Evolutionary conservation across 129 eudicot genomes (phyloP).

Genomic region (Ambrosia artemisiifolia): DNA sequence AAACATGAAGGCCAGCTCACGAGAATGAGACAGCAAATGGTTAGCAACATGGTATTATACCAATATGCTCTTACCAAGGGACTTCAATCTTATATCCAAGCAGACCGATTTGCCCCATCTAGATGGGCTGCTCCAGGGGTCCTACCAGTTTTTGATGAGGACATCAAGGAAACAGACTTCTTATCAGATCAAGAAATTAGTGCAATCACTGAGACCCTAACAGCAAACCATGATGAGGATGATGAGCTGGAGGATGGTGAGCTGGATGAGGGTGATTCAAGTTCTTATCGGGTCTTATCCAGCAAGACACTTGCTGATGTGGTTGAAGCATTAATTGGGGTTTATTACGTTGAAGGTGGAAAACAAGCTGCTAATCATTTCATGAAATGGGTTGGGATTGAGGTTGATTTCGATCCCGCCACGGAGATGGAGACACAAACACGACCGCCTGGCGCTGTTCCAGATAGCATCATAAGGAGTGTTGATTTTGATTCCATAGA

Average conservation of each 20-base stretch:
- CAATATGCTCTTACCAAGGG: constrained; percentile 81
- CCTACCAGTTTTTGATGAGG: constrained; percentile 94
- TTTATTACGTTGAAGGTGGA: constrained; percentile 95
- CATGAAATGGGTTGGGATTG: constrained; percentile 95
- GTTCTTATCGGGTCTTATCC: constrained; percentile 90
- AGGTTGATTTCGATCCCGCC: constrained; percentile 67
- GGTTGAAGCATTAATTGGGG: constrained; percentile 93
- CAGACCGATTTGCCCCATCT: constrained; percentile 95
- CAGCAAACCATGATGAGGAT: constrained; percentile 54
- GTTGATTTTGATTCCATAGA: constrained; percentile 72
- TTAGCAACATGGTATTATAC: constrained; percentile 87
- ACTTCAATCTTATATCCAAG: constrained; percentile 93
- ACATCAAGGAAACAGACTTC: constrained; percentile 62
- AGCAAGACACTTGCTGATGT: constrained; percentile 98
- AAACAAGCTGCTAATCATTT: constrained; percentile 85
- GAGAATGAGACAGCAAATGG: constrained; percentile 98
- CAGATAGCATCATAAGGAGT: constrained; percentile 69
- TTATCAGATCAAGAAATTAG: constrained; percentile 49
- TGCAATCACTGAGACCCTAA: constrained; percentile 19
- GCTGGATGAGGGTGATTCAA: constrained; percentile 76
- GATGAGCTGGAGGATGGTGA: constrained; percentile 93
- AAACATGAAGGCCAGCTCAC: constrained; percentile 99
- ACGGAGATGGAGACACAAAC: constrained; percentile 38
- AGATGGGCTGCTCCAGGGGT: constrained; percentile 99
- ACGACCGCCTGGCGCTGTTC: constrained; percentile 51